A percentile compares a stretch with the other conserved stretches of the same genome.
Conservation (phyloP, 1,284 basidiomycete genomes). For the Kalmanozyma brasiliensis region DNA sequence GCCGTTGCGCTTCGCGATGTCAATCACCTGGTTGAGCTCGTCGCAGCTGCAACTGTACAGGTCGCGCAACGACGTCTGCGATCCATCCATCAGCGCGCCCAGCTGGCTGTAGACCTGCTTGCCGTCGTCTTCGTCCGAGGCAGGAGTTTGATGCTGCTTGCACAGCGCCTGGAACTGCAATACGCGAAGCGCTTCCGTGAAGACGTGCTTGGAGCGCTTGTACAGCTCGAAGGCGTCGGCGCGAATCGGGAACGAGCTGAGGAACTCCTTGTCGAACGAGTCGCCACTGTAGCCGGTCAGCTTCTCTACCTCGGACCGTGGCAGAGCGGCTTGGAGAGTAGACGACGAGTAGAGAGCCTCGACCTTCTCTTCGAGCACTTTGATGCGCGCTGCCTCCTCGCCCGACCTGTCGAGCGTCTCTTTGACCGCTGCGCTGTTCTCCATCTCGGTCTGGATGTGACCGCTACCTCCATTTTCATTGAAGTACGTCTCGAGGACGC, state of each 20-base stretch:
- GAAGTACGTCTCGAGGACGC: conserved; percentile 58
- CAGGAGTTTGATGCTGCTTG: conserved; percentile 6
- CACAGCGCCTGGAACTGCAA: conserved; percentile 55
- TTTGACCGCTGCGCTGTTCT: conserved; percentile 28
- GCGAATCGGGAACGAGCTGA: conserved; percentile 59
- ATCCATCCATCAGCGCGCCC: conserved; percentile 59
- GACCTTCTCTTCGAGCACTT: conserved; percentile 42
- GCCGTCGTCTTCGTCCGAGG: conserved; percentile 5
- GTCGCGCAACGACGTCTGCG: conserved; percentile 56
- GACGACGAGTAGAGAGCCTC: conserved; percentile 20
- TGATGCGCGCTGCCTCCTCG: conserved; percentile 56
- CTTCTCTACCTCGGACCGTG: conserved; percentile 50
- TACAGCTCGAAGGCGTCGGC: conserved; percentile 57
- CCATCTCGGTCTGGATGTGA: conserved; percentile 34
- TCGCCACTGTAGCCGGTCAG: conserved; percentile 47
- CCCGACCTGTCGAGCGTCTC: conserved; percentile 43
- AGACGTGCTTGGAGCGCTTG: conserved; percentile 60
- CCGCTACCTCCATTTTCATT: conserved; percentile 25
- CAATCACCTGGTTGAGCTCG: conserved; percentile 59
- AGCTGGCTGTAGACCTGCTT: conserved; percentile 48
- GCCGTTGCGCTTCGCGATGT: conserved; percentile 59
- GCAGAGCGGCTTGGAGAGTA: conserved; percentile 26
- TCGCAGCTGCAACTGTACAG: conserved; percentile 61
- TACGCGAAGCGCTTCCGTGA: conserved; percentile 61
- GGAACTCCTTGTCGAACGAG: conserved; percentile 60